phyloP scores from a whole-genome alignment of 2,329 filamentous ascomycete species.

The Huntiella moniliformis region DNA sequence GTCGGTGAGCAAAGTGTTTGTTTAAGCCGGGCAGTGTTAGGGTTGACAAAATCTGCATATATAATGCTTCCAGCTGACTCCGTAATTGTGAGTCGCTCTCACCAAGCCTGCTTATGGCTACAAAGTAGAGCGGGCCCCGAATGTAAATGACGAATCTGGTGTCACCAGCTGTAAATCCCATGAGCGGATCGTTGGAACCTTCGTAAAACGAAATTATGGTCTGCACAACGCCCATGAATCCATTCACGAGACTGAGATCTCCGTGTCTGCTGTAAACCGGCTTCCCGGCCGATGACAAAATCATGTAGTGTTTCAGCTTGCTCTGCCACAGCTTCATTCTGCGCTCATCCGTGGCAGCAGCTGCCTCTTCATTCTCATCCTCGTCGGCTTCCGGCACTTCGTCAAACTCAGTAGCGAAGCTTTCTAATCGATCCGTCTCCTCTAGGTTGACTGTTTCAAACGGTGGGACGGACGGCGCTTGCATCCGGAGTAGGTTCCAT shows the following conservation, averaged over 20 bases:
- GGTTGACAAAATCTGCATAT: slow-evolving; percentile 96
- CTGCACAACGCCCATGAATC: slow-evolving; percentile 86
- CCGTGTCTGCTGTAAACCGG: slow-evolving; percentile 94
- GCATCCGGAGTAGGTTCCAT: slow-evolving; percentile 47
- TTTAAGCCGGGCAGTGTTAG: slow-evolving; percentile 74
- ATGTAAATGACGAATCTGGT: slow-evolving; percentile 73
- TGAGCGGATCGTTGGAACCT: slow-evolving; percentile 54
- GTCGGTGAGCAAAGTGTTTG: slow-evolving; percentile 72
- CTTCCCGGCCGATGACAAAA: slow-evolving; percentile 87
- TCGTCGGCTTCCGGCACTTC: slow-evolving; percentile 35
- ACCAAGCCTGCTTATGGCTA: slow-evolving; percentile 79
- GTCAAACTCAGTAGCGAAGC: slow-evolving; percentile 65
- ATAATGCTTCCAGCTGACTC: slow-evolving; percentile 76
- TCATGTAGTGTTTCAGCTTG: slow-evolving; percentile 93
- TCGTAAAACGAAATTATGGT: slow-evolving; percentile 97
- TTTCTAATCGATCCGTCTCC: slow-evolving; percentile 35
- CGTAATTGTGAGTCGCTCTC: slow-evolving; percentile 82
- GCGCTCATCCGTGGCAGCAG: slow-evolving; percentile 29
- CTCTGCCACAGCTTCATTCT: slow-evolving; percentile 64
- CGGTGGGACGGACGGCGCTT: slow-evolving; percentile 38
- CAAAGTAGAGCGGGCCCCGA: slow-evolving; percentile 75
- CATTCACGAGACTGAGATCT: slow-evolving; percentile 73
- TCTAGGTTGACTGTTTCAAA: slow-evolving; percentile 35
- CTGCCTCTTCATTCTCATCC: slow-evolving; percentile 15
- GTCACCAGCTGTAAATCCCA: slow-evolving; percentile 70